Evolutionary conservation across 345 rosid genomes (phyloP).

Genomic region (Brassica cretica): DNA sequence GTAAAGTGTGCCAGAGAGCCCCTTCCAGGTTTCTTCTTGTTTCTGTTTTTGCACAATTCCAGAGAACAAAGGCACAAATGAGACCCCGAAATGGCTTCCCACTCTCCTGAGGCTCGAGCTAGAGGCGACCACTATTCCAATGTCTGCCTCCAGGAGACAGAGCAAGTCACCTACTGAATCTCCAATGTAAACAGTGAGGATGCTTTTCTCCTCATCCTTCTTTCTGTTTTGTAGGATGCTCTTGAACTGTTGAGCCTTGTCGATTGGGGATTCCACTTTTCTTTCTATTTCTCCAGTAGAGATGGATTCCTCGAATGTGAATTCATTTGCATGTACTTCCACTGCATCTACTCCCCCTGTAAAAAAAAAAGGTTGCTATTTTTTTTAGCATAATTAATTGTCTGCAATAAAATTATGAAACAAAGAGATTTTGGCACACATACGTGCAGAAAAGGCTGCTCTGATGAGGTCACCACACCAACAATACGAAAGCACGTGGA

Average conservation of each 20-base stretch:
- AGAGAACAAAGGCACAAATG: slow-evolving; percentile 76
- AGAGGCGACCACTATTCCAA: slow-evolving; percentile 83
- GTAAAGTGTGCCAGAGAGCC: slow-evolving; percentile 71
- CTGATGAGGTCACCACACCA: slow-evolving; percentile 97
- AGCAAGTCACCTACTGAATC: slow-evolving; percentile 92
- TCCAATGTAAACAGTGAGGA: slow-evolving; percentile 72
- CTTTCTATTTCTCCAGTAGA: slow-evolving; percentile 77
- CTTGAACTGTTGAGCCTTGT: slow-evolving; percentile 68
- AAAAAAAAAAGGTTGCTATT: background rate
- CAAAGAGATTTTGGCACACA: background rate
- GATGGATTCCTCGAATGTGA: slow-evolving; percentile 58
- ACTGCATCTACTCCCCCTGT: slow-evolving; percentile 63
- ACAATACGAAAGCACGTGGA: slow-evolving; percentile 86
- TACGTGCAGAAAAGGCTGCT: slow-evolving; percentile 71
- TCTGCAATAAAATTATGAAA: slow-evolving; percentile 1
- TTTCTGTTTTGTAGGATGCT: slow-evolving; percentile 44
- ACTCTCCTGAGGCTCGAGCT: slow-evolving; percentile 83
- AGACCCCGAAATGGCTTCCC: slow-evolving; percentile 76
- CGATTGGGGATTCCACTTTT: slow-evolving; percentile 71
- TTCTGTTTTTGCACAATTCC: slow-evolving; percentile 78
- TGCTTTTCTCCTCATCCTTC: slow-evolving; percentile 43
- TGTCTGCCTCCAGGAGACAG: slow-evolving; percentile 87
- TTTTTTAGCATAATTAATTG: slow-evolving; percentile 13
- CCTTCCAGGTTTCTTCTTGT: slow-evolving; percentile 60
- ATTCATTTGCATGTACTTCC: slow-evolving; percentile 81